These are phyloP conservation scores for Westerdykella ornata DNA, from an alignment of 2,329 filamentous ascomycete genomes.

Conservation along the genomic window DNA sequence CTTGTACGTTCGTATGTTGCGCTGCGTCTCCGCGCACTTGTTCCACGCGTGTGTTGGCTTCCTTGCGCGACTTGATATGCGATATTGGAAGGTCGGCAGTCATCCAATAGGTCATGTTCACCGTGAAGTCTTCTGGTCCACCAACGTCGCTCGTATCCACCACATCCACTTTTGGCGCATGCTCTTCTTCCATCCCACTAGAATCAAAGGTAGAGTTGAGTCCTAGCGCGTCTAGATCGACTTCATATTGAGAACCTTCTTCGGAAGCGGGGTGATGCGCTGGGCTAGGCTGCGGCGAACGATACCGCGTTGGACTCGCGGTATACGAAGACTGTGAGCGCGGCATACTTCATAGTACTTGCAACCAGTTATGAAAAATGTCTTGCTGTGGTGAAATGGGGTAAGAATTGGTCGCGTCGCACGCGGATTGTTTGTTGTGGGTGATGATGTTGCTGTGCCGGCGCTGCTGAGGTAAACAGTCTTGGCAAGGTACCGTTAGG, in stretches of 20 bases:
- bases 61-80: constrained; percentile 30
- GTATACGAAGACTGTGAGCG: constrained; percentile 32
- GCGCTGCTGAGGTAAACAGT: too few species aligned
- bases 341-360: constrained; percentile 19
- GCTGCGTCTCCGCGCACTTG: constrained; percentile 16
- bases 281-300: constrained; percentile 24
- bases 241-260: constrained; percentile 34
- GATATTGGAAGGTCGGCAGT: constrained; percentile 26
- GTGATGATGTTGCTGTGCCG: too few species aligned
- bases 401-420: too few species aligned
- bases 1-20: constrained; percentile 9
- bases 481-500: too few species aligned
- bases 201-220: constrained; percentile 33
- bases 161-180: constrained; percentile 29
- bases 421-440: too few species aligned
- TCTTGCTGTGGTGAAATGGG: neutral
- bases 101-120: constrained; percentile 42
- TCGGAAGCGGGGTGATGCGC: constrained; percentile 20
- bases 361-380: neutral
- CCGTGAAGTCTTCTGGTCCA: constrained; percentile 39
- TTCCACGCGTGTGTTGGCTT: constrained; percentile 15
- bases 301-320: constrained; percentile 27
- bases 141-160: constrained; percentile 38
- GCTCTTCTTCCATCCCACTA: constrained; percentile 23
- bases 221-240: constrained; percentile 36